Evolutionary conservation across 495 filamentous ascomycete genomes (phyloP), one percentile per base, ranked within the genome.

Genomic region (Tricharina praecox): DNA sequence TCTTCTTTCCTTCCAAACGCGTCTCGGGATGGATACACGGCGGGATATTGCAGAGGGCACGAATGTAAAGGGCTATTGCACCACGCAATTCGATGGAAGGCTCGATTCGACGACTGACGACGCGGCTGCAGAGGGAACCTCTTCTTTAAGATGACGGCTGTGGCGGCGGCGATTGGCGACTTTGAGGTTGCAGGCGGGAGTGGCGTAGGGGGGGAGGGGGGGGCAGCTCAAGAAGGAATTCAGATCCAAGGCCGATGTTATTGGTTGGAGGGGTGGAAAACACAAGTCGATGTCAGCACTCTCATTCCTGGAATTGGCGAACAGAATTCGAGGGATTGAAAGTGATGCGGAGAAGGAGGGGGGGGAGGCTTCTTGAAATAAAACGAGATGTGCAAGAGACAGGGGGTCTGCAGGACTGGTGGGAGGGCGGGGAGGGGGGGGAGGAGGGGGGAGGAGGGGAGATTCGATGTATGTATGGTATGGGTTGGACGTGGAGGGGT

Each of bases 271-370:
- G 40, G 20, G 40, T 11, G n/a, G 40, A 18, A 18, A 43, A 23
- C 10, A 26, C 20, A 26, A 23, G 40, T 43, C 10, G 10, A 25
- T 43, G 40, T 43, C 40, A 46, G 43, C 43, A 46, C 25, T 33
- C n/a, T 33, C 43, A 46, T 46, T 43, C 28, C 43, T 33, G 43
- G 26, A 34, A 46, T 46, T 46, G 43, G 35, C 43, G 26, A 46
- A 46, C 43, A 46, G 43, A 35, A 46, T 43, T 20, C 40, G 40
- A 43, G 40, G 24, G 28, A 46, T 46, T 35, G 43, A 46, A 28
- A 11, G 25, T 7, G 43, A 46, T 9, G 23, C 19, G 43, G 43
- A 46, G 43, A 33, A 34, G 25, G 43, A 23, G 43, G 43, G 43
- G 30, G 43, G 43, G 23, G 19, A 11, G 36, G 7, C 34, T 25